Conservation (phyloP, 176 grass and related monocot species). For the Oryza australiensis region DNA sequence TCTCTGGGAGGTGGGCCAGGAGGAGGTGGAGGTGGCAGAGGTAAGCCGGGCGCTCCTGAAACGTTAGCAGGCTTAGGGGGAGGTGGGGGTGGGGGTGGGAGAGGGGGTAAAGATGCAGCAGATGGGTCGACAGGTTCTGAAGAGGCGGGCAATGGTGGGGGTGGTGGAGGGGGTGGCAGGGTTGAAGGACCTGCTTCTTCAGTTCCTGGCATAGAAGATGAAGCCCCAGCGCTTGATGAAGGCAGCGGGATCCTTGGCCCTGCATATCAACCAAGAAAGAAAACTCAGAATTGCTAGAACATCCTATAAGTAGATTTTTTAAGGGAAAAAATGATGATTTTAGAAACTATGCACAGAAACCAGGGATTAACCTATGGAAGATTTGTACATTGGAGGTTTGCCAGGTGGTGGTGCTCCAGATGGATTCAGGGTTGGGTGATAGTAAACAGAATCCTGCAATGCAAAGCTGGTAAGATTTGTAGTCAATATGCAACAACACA, state of each 20-base stretch:
- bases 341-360: neutral
- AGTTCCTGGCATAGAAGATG: constrained; percentile 63
- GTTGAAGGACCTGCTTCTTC: constrained; percentile 73
- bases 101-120: constrained; percentile 51
- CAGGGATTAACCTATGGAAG: constrained; percentile 63
- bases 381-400: constrained; percentile 94
- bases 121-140: constrained; percentile 59
- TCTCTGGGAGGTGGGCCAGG: constrained; percentile 72
- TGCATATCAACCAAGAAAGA: constrained; percentile 43
- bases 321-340: neutral
- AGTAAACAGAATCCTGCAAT: constrained; percentile 82
- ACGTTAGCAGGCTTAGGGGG: constrained; percentile 45
- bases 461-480: constrained; percentile 39
- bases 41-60: constrained; percentile 39
- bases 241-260: constrained; percentile 72
- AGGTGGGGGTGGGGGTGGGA: constrained; percentile 55
- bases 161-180: constrained; percentile 69
- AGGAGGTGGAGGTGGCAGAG: constrained; percentile 75
- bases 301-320: neutral
- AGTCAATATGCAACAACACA: constrained; percentile 24
- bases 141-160: constrained; percentile 59
- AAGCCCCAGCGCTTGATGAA: constrained; percentile 51
- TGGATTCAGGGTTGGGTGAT: constrained; percentile 87
- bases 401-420: constrained; percentile 86
- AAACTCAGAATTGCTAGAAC: constrained; percentile 30